Evolutionary conservation across 768 basidiomycete genomes (phyloP), one percentile per base, ranked within the genome.

Genomic region (Agaricus blazei): DNA sequence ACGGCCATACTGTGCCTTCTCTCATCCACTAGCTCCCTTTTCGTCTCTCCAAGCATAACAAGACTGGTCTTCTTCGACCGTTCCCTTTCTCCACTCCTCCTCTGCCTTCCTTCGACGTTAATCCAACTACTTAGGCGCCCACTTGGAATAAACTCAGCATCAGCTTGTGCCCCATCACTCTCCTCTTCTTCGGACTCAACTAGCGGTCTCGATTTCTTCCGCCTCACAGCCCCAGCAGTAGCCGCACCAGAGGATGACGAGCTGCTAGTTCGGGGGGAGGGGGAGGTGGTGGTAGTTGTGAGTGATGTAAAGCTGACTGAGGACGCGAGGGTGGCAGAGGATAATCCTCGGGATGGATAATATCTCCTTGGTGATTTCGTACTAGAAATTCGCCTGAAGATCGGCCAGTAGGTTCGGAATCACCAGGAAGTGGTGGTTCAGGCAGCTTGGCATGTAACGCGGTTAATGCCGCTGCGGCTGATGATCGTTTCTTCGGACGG

Each of bases 141-240:
- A 37, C 62, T 60, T 40, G 67, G 71, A 15, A 77, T 70, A 54
- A 75, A 84, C 67, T 88, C 87, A 19, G 76, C 85, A 64, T 89
- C 88, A 3, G 85, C 87, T 59, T 88, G 81, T n/a, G 76, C 79
- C 1, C 83, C 85, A 36, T 85, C 87, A 59, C 82, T 84, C 53
- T 87, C 84, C 3, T 76, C 75, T 27, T 74, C 80, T 3, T 83
- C 81, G 1, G 80, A 77, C 31, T 77, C 75, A 1, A 72, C 69
- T 5, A 70, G 56, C 3, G 77, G 75, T 36, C 79, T 74, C 3
- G 81, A 81, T 61, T 80, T 85, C 65, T 81, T 81, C 59, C 76
- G 74, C 62, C 73, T 80, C 52, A 77, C 62, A 3, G 64, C 63
- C 27, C 52, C 54, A 19, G 65, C 58, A 52, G 68, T 64, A 28